Evolutionary conservation across 2,329 filamentous ascomycete species (phyloP).

Genomic region (Trichophyton mentagrophytes): DNA sequence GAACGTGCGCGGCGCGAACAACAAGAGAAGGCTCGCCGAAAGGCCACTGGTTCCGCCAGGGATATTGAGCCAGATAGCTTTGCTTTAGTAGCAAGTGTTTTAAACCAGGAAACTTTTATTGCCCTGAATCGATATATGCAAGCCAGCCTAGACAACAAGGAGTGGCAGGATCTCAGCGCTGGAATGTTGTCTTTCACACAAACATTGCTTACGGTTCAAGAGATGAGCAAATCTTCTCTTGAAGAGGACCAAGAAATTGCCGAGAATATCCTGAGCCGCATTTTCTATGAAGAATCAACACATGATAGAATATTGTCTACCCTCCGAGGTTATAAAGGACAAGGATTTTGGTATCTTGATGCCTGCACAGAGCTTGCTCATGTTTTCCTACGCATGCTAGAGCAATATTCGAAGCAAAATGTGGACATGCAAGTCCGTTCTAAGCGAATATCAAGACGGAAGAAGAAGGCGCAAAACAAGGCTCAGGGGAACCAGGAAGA

Average conservation of each 20-base stretch:
- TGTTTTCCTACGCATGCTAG: constrained; percentile 81
- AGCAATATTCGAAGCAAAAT: constrained; percentile 90
- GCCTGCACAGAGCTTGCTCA: constrained; percentile 81
- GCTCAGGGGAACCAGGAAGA: constrained; percentile 22
- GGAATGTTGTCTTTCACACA: constrained; percentile 92
- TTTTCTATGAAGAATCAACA: constrained; percentile 96
- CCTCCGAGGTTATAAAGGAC: constrained; percentile 76
- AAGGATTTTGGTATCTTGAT: constrained; percentile 87
- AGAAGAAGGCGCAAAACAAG: constrained; percentile 56
- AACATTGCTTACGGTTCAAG: constrained; percentile 80
- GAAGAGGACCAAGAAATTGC: constrained; percentile 97
- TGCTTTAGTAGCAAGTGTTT: constrained; percentile 71
- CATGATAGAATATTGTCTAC: constrained; percentile 78
- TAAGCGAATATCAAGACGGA: constrained; percentile 57
- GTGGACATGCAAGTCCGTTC: constrained; percentile 86
- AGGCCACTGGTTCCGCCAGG: constrained; percentile 35
- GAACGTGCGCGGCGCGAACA: constrained; percentile 59
- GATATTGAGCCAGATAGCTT: constrained; percentile 60
- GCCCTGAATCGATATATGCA: constrained; percentile 75
- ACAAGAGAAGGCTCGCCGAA: constrained; percentile 43
- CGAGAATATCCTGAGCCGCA: constrained; percentile 87
- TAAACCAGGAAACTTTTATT: constrained; percentile 93
- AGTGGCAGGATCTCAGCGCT: constrained; percentile 74
- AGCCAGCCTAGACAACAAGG: constrained; percentile 63
- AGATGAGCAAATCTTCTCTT: constrained; percentile 70